Percentiles rank a stretch among this genome's conserved stretches.
Conservation (phyloP, 495 filamentous ascomycete species). For the Hypoxylon rickii region DNA sequence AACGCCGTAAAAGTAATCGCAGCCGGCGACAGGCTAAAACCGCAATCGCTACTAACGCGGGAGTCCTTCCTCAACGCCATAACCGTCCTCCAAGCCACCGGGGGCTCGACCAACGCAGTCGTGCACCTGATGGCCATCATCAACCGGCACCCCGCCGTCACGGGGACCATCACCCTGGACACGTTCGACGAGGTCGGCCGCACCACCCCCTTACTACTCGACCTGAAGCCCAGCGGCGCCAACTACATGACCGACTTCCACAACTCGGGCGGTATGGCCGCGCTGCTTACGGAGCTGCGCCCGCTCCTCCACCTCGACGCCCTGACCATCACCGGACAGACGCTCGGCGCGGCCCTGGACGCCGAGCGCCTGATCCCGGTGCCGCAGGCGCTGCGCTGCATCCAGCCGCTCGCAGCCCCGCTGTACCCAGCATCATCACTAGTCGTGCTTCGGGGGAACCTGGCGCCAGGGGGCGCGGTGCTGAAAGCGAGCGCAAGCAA, state of each 20-base stretch:
- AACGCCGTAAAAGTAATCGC: slow-evolving; percentile 57
- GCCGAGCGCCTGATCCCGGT: slow-evolving; percentile 49
- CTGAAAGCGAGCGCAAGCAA: slow-evolving; percentile 69
- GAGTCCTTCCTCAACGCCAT: slow-evolving; percentile 71
- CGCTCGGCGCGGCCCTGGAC: slow-evolving; percentile 61
- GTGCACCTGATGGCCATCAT: slow-evolving; percentile 69
- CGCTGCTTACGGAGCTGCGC: slow-evolving; percentile 58
- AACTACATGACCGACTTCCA: slow-evolving; percentile 78
- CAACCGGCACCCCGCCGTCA: slow-evolving; percentile 60
- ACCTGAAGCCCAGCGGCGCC: slow-evolving; percentile 69
- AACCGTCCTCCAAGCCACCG: slow-evolving; percentile 69
- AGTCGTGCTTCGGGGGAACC: slow-evolving; percentile 59
- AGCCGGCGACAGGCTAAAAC: slow-evolving; percentile 43
- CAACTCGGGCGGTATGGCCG: slow-evolving; percentile 67
- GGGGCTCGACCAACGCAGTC: slow-evolving; percentile 70
- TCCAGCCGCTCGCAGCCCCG: slow-evolving; percentile 57
- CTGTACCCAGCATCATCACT: slow-evolving; percentile 61
- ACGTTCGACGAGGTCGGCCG: slow-evolving; percentile 65
- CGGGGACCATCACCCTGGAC: slow-evolving; percentile 58
- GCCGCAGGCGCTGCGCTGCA: slow-evolving; percentile 44
- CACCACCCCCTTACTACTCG: slow-evolving; percentile 63
- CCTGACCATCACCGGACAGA: slow-evolving; percentile 61
- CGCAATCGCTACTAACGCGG: slow-evolving; percentile 60
- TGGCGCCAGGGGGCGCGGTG: slow-evolving; percentile 58
- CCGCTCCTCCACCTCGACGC: slow-evolving; percentile 63